These are phyloP conservation scores for Monilinia fructigena DNA, from an alignment of 2,329 filamentous ascomycete genomes.

Conservation along the genomic window DNA sequence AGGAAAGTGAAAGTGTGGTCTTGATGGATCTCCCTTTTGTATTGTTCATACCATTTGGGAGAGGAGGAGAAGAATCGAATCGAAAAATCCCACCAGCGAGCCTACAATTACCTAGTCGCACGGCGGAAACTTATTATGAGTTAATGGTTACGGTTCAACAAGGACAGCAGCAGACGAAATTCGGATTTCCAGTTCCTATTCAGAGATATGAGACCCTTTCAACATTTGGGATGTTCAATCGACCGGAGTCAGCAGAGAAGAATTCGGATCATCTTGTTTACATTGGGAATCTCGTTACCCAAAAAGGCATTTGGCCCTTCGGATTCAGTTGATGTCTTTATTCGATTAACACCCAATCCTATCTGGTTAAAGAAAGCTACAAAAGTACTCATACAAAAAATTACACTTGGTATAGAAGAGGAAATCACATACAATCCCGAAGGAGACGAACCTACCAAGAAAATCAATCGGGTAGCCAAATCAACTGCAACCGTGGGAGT, in stretches of 20 bases:
- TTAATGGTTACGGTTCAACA: slow-evolving; percentile 95
- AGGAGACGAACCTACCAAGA: slow-evolving; percentile 89
- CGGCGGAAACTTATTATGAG: slow-evolving; percentile 97
- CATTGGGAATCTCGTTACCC: slow-evolving; percentile 85
- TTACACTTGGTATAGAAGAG: slow-evolving; percentile 91
- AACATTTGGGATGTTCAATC: slow-evolving; percentile 99
- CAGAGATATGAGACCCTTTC: slow-evolving; percentile 94
- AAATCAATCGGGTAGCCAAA: slow-evolving; percentile 82
- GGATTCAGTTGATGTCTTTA: slow-evolving; percentile 93
- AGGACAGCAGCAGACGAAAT: slow-evolving; percentile 85
- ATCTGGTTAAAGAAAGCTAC: slow-evolving; percentile 90
- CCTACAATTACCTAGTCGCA: slow-evolving; percentile 83
- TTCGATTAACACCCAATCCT: slow-evolving; percentile 87
- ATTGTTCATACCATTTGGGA: slow-evolving; percentile 92
- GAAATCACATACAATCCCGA: slow-evolving; percentile 99
- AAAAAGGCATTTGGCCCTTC: slow-evolving; percentile 95
- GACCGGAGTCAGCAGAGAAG: slow-evolving; percentile 81
- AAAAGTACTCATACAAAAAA: slow-evolving; percentile 89
- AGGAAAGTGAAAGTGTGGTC: slow-evolving; percentile 83
- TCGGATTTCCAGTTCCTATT: slow-evolving; percentile 85
- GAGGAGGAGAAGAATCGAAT: slow-evolving; percentile 86
- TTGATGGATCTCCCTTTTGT: slow-evolving; percentile 98
- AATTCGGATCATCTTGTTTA: slow-evolving; percentile 91
- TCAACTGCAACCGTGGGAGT: slow-evolving; percentile 78
- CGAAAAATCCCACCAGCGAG: slow-evolving; percentile 89